Evolutionary conservation across 768 basidiomycete species (phyloP), one percentile per base, ranked within the genome.

Genomic region (Tricholoma flavovirens): DNA sequence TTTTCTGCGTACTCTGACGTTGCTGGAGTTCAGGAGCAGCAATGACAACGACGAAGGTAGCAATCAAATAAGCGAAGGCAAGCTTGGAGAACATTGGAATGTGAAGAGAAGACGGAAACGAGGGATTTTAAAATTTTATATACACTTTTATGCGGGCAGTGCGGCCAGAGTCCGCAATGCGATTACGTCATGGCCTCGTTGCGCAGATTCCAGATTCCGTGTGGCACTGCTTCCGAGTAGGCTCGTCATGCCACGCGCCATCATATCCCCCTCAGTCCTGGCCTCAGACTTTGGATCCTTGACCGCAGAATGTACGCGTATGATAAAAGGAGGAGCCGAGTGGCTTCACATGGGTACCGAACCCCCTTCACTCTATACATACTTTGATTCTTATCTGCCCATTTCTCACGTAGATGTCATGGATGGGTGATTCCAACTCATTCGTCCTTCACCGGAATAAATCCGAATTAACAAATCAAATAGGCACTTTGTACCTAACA

Each of bases 401-500:
- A 12, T 54, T 30, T 61, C 64, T 10, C 42, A 49, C 50, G 26
- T 59, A 97, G 94, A 98, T 76, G 85, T 98, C 57, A 98, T 98
- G 96, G 96, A 98, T 70, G 95, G 94, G 93, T 93, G 71, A 73
- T 69, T 64, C 14, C 24, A 26, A 15, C 24, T 46, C 43, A 46
- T 3, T 49, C 26, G 8, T 49, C 26, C n/a, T 49, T 6, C 26
- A 10, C 14, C 24, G 29, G 26, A 55, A 51, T 49, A 54, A 45
- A 60, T 43, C 53, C 38, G 30, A 40, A 48, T 58, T 29, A 55
- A 21, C 36, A 49, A 24, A 15, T n/a, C 54, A 49, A 42, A 49
- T 64, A 95, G 96, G 53, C 91, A 98, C 73, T 99, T 99, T 65
- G 97, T 99, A 32, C 96, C 95, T 33, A 98, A 98, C 72, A 97